These are phyloP conservation scores for Aureobasidium sp. DNA, from an alignment of 2,329 filamentous ascomycete species.

Conservation along the genomic window DNA sequence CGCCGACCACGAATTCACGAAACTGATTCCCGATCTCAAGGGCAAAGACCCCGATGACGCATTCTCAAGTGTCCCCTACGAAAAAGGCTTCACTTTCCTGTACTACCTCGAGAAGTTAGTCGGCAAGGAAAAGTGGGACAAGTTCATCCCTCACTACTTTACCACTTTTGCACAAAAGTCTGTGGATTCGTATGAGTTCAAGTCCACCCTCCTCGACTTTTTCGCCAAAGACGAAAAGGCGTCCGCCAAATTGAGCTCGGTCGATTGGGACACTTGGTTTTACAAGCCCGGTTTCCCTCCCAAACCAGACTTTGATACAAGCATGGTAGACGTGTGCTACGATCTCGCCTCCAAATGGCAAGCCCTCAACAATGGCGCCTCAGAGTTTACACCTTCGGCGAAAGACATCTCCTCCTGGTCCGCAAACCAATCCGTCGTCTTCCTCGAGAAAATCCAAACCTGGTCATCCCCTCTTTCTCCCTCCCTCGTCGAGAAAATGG, in stretches of 20 bases:
- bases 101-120: slow-evolving; percentile 84
- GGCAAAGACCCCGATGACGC: slow-evolving; percentile 92
- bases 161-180: slow-evolving; percentile 76
- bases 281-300: slow-evolving; percentile 82
- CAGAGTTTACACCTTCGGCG: slow-evolving; percentile 52
- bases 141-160: slow-evolving; percentile 95
- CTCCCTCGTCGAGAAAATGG: slow-evolving; percentile 64
- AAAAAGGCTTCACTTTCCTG: slow-evolving; percentile 93
- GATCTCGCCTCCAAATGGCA: slow-evolving; percentile 76
- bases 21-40: slow-evolving; percentile 78
- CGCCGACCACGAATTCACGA: slow-evolving; percentile 83
- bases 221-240: slow-evolving; percentile 62
- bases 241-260: slow-evolving; percentile 53
- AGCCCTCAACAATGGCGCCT: slow-evolving; percentile 34
- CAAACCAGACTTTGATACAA: slow-evolving; percentile 86
- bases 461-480: slow-evolving; percentile 58
- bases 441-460: slow-evolving; percentile 71
- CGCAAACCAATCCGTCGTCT: slow-evolving; percentile 85
- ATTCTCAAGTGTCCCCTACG: slow-evolving; percentile 87
- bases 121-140: slow-evolving; percentile 81
- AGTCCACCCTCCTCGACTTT: slow-evolving; percentile 76
- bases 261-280: slow-evolving; percentile 89
- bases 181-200: slow-evolving; percentile 91
- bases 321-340: slow-evolving; percentile 79
- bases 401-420: slow-evolving; percentile 68